phyloP scores from a whole-genome alignment of 208 protist genomes.

The Wallacemonas rigidus region DNA sequence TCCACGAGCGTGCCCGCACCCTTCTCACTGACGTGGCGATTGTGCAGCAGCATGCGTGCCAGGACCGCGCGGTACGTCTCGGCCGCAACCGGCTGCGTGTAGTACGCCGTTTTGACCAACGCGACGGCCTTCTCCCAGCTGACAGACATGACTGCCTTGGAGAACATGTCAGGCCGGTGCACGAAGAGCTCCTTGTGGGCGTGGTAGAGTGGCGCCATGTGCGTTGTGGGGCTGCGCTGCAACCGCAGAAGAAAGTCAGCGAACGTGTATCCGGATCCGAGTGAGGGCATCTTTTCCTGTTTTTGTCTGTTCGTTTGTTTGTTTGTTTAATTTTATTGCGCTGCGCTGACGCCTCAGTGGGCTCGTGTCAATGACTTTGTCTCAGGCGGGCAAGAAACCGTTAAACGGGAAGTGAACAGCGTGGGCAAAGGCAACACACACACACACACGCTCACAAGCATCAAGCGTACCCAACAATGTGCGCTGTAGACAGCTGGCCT shows the following conservation, averaged over 20 bases:
- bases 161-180: conserved; percentile 79
- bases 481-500: too few relatives aligned
- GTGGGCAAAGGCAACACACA: too few relatives aligned
- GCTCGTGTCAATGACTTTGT: too few relatives aligned
- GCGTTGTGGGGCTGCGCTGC: conserved; percentile 65
- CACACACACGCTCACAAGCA: too few relatives aligned
- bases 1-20: conserved; percentile 40
- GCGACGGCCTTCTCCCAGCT: conserved; percentile 70
- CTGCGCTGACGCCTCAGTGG: not conserved
- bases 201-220: conserved; percentile 84
- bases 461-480: too few relatives aligned
- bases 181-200: conserved; percentile 75
- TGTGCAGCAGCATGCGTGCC: conserved; percentile 83
- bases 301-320: not conserved
- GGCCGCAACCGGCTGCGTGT: conserved; percentile 58
- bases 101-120: conserved; percentile 73
- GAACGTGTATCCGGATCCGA: conserved; percentile 74
- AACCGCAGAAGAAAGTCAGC: conserved; percentile 82
- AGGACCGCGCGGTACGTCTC: conserved; percentile 73
- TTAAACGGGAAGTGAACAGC: too few relatives aligned
- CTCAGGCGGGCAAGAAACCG: too few relatives aligned
- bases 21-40: conserved; percentile 45
- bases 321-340: not conserved
- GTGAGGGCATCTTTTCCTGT: conserved; percentile 42
- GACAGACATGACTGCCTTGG: conserved; percentile 51